A percentile compares a stretch with the other conserved stretches of the same genome.
phyloP scores from a whole-genome alignment of 2,329 filamentous ascomycete genomes.

The Xylaria sp. region DNA sequence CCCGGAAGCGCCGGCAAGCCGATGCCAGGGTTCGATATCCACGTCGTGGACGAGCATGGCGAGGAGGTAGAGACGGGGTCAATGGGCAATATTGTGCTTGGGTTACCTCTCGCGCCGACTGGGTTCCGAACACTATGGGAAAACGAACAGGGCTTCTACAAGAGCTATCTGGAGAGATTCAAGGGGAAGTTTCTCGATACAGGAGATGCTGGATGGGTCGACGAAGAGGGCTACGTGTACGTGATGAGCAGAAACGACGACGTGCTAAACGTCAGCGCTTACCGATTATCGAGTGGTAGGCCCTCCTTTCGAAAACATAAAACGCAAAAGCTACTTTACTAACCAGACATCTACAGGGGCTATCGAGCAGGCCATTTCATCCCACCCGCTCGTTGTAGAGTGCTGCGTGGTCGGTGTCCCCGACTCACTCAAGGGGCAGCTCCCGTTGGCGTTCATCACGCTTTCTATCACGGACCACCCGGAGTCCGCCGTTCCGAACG shows the following conservation, averaged over 20 bases:
- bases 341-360: neutral
- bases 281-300: neutral
- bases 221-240: neutral
- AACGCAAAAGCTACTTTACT: no score
- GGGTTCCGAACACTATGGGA: neutral
- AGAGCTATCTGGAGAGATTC: neutral
- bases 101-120: neutral
- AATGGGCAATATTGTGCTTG: no score
- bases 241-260: neutral
- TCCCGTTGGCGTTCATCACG: neutral
- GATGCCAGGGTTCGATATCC: no score
- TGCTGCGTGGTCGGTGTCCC: neutral
- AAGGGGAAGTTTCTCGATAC: neutral
- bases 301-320: no score
- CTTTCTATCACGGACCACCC: no score
- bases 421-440: neutral
- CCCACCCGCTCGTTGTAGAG: neutral
- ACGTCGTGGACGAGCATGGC: no score
- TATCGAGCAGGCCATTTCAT: neutral
- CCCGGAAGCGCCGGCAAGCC: no score
- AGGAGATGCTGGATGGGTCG: neutral
- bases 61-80: no score
- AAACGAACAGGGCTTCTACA: neutral
- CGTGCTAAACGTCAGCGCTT: neutral
- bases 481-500: no score